Evolutionary conservation across 2,329 filamentous ascomycete species (phyloP), one percentile per base, ranked within the genome.

Genomic region (Cercospora nicotianae): DNA sequence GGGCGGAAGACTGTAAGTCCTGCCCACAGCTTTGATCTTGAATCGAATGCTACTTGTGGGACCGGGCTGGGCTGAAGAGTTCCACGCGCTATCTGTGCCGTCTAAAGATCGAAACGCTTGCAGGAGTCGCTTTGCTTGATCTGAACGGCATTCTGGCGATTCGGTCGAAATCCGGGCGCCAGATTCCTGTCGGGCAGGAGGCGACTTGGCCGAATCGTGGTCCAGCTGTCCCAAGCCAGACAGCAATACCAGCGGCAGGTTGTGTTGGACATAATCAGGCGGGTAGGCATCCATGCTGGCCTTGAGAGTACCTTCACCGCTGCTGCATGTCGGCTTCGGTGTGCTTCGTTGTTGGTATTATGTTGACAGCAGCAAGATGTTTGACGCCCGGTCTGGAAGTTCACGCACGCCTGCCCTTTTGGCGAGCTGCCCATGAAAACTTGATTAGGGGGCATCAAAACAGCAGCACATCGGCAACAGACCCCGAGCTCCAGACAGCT

Each of bases 161-260:
- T 69, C 66, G 5, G 72, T 75, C 5, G 58, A 26, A 18, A 78
- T 67, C 0, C 70, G 69, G 18, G 74, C 73, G 16, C 77, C 77
- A 65, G 69, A 76, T 36, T 75, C 76, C 59, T 73, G 73, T 33
- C 72, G 65, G 16, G 53, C 61, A 33, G 66, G 31, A 28, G 53
- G 28, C n/a, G 63, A 20, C 36, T 64, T 10, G 30, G 60, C 53
- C 55, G 51, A 9, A 72, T 83, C 72, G 28, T 75, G 72, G n/a
- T 72, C 72, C 18, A 73, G 72, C 20, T 79, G 81, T 76, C 81
- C 84, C 36, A 97, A 85, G 12, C 94, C 95, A 42, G 93, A 93
- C 36, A 96, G 86, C 58, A 96, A 83, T 69, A 98, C 82, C 66
- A 97, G 86, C 39, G 94, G 94, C 75, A 96, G 86, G 81, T 95